Evolutionary conservation across 129 eudicot genomes (phyloP), one percentile per base, ranked within the genome.

Genomic region (Pulicaria dysenterica): DNA sequence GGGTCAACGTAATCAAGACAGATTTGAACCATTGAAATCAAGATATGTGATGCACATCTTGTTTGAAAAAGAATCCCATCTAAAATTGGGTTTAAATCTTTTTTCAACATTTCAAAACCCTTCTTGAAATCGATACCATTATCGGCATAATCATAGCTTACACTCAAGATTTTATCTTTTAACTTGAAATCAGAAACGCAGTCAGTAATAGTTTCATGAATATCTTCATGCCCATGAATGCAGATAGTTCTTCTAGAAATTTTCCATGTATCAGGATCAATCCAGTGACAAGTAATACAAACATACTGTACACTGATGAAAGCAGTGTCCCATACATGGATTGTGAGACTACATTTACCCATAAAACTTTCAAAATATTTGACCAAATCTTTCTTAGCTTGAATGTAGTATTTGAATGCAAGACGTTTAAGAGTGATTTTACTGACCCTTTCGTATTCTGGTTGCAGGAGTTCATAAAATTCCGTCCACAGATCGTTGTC

Each of bases 241-340:
- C 19, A 9, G 6, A 73, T 46, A 5, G 51, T 47, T 19, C 78
- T 39, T 48, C 39, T 47, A 0, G 61, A 48, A 38, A 19, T 7
- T 49, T 73, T 61, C 78, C 78, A 73, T 4, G 70, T 48, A 7
- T 7, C 70, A 40, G 61, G 62, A 61, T 73, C 62, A 34, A 73
- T 61, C 49, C 41, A 73, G 37, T 73, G 78, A 38, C 78, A 73
- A 15, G 59, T 47, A 3, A 73, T 7, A 65, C 31, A 62, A 38
- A 64, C 5, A 11, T 60, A 73, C 1, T 43, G 65, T 1, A 7
- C 13, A 7, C 10, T 6, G 0, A 1, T 4, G 38, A n/a, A 73
- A 12, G 39, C 10, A 37, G 78, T 48, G 5, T 73, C 45, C 78
- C 78, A 73, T 37, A 12, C 9, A 61, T 64, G 51, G 5, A 73